Conservation (phyloP, 768 basidiomycete genomes). For the Suillus discolor region DNA sequence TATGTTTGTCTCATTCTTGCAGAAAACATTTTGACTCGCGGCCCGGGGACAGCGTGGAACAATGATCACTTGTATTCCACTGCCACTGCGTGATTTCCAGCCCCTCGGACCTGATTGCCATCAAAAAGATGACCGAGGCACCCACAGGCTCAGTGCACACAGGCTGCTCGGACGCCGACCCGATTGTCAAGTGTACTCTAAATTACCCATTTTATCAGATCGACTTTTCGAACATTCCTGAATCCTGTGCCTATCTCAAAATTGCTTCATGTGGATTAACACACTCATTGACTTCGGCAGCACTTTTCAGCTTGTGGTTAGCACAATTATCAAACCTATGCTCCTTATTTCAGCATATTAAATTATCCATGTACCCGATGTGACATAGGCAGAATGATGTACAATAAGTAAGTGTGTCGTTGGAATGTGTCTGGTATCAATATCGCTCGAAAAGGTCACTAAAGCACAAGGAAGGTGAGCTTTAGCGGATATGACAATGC, state of each 20-base stretch:
- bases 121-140: background rate
- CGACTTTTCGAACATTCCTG: background rate
- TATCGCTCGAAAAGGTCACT: conserved; percentile 9
- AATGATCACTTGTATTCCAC: background rate
- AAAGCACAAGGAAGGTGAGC: conserved; percentile 4
- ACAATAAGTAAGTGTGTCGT: conserved; percentile 7
- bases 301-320: background rate
- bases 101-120: background rate
- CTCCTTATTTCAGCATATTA: background rate
- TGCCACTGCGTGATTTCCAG: no score
- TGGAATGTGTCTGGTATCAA: conserved; percentile 5
- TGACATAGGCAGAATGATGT: conserved; percentile 1
- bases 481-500: conserved; percentile 1
- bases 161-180: background rate
- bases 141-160: background rate
- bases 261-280: background rate
- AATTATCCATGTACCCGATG: conserved; percentile 3
- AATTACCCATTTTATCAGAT: background rate
- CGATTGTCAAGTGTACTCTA: background rate
- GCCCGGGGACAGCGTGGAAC: background rate
- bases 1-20: no score
- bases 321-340: background rate
- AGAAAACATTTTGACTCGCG: no score
- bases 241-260: background rate
- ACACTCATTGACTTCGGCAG: background rate